These are phyloP conservation scores for Phaeosphaeriaceae sp. DNA, from an alignment of 2,329 filamentous ascomycete species.

Conservation along the genomic window DNA sequence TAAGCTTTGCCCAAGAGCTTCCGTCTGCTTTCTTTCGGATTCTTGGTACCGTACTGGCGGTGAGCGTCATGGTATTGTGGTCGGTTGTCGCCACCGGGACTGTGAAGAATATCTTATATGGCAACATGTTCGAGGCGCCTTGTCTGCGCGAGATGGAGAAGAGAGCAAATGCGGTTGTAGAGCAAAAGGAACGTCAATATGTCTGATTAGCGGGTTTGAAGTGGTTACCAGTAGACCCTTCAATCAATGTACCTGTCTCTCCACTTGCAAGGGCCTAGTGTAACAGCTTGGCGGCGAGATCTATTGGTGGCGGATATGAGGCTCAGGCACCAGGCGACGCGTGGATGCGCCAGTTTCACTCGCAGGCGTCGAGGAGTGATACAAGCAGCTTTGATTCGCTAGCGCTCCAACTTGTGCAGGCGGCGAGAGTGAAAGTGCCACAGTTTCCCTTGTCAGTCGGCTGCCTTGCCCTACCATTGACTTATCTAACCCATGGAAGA, in stretches of 20 bases:
- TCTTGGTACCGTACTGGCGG: conserved; percentile 53
- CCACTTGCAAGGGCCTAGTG: too few relatives aligned
- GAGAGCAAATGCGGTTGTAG: conserved; percentile 11
- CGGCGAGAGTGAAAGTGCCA: conserved; percentile 19
- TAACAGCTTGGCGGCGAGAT: too few relatives aligned
- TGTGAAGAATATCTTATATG: conserved; percentile 54
- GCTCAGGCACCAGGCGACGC: conserved; percentile 22
- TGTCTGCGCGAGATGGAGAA: conserved; percentile 52
- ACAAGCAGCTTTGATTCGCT: conserved; percentile 17
- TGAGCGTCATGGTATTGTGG: conserved; percentile 40
- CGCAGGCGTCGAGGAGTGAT: conserved; percentile 11
- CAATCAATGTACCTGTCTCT: too few relatives aligned
- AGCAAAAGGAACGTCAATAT: conserved; percentile 7
- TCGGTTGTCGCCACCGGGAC: conserved; percentile 60
- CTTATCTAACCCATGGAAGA: too few relatives aligned
- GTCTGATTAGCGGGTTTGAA: not conserved
- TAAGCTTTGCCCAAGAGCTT: conserved; percentile 58
- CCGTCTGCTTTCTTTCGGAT: conserved; percentile 63
- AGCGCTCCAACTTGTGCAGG: not conserved
- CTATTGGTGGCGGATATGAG: conserved; percentile 25
- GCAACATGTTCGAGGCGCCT: conserved; percentile 62
- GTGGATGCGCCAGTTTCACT: conserved; percentile 6
- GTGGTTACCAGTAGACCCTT: not conserved
- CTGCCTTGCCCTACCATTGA: conserved; percentile 5
- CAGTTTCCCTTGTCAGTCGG: conserved; percentile 23